Evolutionary conservation across 2,329 filamentous ascomycete species (phyloP).

Genomic region (Paracoccidioides brasiliensis): DNA sequence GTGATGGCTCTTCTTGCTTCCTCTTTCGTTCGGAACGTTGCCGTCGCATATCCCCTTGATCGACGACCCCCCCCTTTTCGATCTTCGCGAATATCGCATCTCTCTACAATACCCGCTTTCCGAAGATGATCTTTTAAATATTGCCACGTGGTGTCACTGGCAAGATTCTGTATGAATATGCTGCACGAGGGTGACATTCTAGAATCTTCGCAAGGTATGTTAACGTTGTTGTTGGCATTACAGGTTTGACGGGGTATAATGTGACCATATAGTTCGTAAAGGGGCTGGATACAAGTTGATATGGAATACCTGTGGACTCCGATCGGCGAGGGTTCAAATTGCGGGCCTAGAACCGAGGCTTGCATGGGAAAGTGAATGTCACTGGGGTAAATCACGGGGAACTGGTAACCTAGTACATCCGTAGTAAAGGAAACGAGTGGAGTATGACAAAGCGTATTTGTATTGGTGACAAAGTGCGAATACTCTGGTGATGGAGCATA

Average conservation of each 20-base stretch:
- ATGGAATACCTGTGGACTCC: slow-evolving; percentile 20
- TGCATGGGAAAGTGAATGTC: slow-evolving; percentile 13
- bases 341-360: slow-evolving; percentile 18
- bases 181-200: slow-evolving; percentile 5
- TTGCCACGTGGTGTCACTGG: slow-evolving; percentile 16
- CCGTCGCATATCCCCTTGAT: slow-evolving; percentile 16
- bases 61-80: slow-evolving; percentile 12
- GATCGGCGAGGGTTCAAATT: slow-evolving; percentile 18
- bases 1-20: slow-evolving; percentile 24
- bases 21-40: slow-evolving; percentile 22
- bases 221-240: slow-evolving; percentile 6
- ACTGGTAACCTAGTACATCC: slow-evolving; percentile 10
- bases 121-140: slow-evolving; percentile 20
- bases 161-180: slow-evolving; percentile 19
- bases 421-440: slow-evolving; percentile 7
- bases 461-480: slow-evolving; percentile 5
- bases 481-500: slow-evolving; percentile 10
- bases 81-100: slow-evolving; percentile 21
- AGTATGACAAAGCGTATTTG: slow-evolving; percentile 3
- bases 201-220: background rate
- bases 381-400: slow-evolving; percentile 9
- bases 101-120: slow-evolving; percentile 19
- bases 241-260: slow-evolving; percentile 6
- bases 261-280: slow-evolving; percentile 9
- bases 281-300: slow-evolving; percentile 12